Percentiles rank a stretch among this genome's conserved stretches.
Conservation (phyloP, 768 basidiomycete genomes). For the Coprinopsis marcescibilis region DNA sequence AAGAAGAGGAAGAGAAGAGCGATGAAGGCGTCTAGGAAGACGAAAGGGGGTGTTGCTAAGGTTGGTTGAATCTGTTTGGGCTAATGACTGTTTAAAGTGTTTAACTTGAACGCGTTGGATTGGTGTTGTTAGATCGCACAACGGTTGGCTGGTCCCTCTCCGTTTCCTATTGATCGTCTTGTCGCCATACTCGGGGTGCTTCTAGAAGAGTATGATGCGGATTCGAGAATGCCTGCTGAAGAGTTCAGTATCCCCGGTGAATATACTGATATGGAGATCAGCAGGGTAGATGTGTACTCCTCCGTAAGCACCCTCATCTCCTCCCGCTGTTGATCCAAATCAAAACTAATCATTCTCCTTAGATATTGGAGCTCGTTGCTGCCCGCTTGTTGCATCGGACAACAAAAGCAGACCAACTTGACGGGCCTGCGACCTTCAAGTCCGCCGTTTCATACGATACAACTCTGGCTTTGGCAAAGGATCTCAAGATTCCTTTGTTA, state of each 20-base stretch:
- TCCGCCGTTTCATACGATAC: constrained; percentile 62
- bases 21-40: constrained; percentile 29
- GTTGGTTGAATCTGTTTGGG: constrained; percentile 21
- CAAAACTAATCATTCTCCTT: not conserved
- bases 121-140: constrained; percentile 52
- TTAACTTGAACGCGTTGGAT: too few species aligned
- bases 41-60: constrained; percentile 42
- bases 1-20: constrained; percentile 49
- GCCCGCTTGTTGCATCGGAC: constrained; percentile 65
- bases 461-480: constrained; percentile 48
- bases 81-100: not conserved
- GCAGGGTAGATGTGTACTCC: constrained; percentile 46
- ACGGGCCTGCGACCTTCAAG: constrained; percentile 69
- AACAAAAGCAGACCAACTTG: constrained; percentile 53
- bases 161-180: constrained; percentile 77
- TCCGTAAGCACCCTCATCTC: not conserved
- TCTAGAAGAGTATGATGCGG: constrained; percentile 64
- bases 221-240: constrained; percentile 37
- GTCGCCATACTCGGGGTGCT: constrained; percentile 75
- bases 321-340: not conserved
- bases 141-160: constrained; percentile 68
- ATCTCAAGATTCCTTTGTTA: constrained; percentile 52
- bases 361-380: constrained; percentile 65
- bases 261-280: constrained; percentile 68
- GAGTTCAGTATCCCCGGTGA: constrained; percentile 59